Base-by-base conservation (phyloP, 257 asterid species). In the Nicotiana tomentosiformis region DNA sequence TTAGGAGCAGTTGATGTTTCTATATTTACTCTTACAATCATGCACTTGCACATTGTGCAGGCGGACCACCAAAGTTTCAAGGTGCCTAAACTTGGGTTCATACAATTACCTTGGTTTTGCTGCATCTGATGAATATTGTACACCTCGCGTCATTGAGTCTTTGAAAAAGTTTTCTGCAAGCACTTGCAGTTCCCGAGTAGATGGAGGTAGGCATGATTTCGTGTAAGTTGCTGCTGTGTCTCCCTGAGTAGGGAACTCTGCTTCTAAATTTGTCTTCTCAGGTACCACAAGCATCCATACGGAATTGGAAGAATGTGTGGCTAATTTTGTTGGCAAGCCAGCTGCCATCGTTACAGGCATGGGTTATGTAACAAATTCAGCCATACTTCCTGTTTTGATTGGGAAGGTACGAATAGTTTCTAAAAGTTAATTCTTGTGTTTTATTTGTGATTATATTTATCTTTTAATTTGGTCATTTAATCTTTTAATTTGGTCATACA, bases 21-120 rank as follows among this genome's bases (percentile, higher is more conserved):
- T 72, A 32, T 51, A 76, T 18, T 76, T 76, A 15, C 64, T 76
- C 33, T 49, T 23, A 53, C 53, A 81, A 53, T 81, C 62, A 66
- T 66, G 64, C 53, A 66, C 51, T 57, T 12, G 78, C 26, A 15
- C 83, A 32, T 84, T 70, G 66, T 87, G 92, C 84, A 96, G 99
- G 95, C 93, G 98, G 81, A 94, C 98, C 39, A 84, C 89, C 58
- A 89, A 82, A 62, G 90, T 88, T 64, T 90, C 77, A 49, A 90
- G 95, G 85, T 96, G 99, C 90, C 97, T 96, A 86, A 96, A 96
- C 91, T 86, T 96, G 86, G 99, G 98, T 82, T 96, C 99, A 51
- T 96, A 96, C 87, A 96, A 96, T 87, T 96, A 96, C 89, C 94
- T 96, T 66, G 99, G 99, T 81, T 96, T 96, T 87, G 99, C 99